A percentile compares a stretch with the other conserved stretches of the same genome.
Evolutionary conservation across 768 basidiomycete species (phyloP).

Genomic region (Cystoderma amianthinum): DNA sequence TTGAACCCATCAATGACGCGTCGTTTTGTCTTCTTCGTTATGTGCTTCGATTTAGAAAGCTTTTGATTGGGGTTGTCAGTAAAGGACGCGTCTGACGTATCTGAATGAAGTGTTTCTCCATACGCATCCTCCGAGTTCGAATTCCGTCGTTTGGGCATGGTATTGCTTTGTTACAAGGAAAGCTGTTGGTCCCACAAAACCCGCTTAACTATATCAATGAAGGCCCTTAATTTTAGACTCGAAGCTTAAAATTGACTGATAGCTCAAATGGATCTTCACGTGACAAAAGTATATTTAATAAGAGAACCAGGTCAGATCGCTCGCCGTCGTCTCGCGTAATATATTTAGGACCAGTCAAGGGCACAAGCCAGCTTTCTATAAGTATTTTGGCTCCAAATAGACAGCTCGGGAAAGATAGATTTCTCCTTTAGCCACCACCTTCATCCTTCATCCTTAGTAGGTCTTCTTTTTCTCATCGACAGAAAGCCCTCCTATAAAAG

Average conservation of each 20-base stretch:
- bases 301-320: too few relatives aligned
- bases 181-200: too few relatives aligned
- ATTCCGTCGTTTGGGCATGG: background rate
- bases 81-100: background rate
- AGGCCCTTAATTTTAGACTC: background rate
- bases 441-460: slow-evolving; percentile 34
- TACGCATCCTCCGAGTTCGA: slow-evolving; percentile 12
- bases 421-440: too few relatives aligned
- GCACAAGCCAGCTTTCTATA: background rate
- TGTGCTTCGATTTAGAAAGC: background rate
- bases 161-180: too few relatives aligned
- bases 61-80: background rate
- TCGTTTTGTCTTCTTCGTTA: slow-evolving; percentile 1
- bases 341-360: too few relatives aligned
- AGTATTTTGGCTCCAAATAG: background rate
- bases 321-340: too few relatives aligned
- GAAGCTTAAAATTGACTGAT: background rate
- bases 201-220: background rate
- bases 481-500: slow-evolving; percentile 71
- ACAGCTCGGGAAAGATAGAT: too few relatives aligned
- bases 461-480: slow-evolving; percentile 99
- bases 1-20: background rate
- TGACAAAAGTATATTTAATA: too few relatives aligned
- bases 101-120: slow-evolving; percentile 3
- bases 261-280: background rate